Evolutionary conservation across 2,329 filamentous ascomycete species (phyloP), one percentile per base, ranked within the genome.

Genomic region (Nemania sp.): DNA sequence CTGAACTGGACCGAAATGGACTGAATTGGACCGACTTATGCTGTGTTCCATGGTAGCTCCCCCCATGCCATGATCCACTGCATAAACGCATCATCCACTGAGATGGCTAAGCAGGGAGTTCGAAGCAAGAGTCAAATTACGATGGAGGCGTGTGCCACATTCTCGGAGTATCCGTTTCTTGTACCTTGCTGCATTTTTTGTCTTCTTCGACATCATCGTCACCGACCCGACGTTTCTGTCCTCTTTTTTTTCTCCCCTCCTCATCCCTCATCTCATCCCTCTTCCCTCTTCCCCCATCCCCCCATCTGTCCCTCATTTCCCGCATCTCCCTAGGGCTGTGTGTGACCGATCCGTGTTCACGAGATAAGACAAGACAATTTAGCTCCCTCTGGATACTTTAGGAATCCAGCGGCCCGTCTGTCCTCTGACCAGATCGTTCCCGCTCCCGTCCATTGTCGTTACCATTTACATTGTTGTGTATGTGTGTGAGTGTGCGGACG

Each of bases 381-480:
- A 38, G 43, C 24, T 27, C 41, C 41, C 67, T 71, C 68, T 68
- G 73, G 73, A 71, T 72, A 72, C 45, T 54, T 68, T 54, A 70
- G 68, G 70, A 73, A 72, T 72, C 67, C 68, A 66, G 64, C 55
- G 63, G 64, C 18, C 59, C 62, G 67, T 29, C 59, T 53, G 69
- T 70, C 70, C 69, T 64, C 67, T 72, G 66, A 52, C 66, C 65
- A 66, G 70, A 72, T 69, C 71, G 68, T 56, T 72, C 68, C 69
- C 70, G 63, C 68, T 72, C 67, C 71, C 68, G 68, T 55, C 64
- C 65, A 67, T 76, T 73, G 70, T 73, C 58, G 27, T 62, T 57
- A 41, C 60, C 18, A 22, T 41, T 63, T 38, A 41, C 58, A 55
- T 64, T 61, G 55, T 64, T 53, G 51, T 53, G 47, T 49, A 18